phyloP scores from a whole-genome alignment of 768 basidiomycete genomes.

The Russula dissimulans region DNA sequence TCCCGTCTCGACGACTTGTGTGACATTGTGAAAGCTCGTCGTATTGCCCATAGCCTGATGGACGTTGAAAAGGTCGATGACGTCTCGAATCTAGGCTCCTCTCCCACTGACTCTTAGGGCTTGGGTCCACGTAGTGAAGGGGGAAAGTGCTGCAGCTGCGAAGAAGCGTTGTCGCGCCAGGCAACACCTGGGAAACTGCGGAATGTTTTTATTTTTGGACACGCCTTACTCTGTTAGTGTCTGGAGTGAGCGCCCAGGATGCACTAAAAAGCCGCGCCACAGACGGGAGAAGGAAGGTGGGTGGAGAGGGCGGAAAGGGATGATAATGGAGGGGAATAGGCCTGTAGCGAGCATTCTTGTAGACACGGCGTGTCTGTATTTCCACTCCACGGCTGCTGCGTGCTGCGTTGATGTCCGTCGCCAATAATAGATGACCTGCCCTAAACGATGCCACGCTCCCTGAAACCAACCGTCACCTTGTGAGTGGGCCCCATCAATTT shows the following conservation, averaged over 20 bases:
- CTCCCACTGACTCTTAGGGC: background rate
- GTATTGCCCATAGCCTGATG: conserved; percentile 3
- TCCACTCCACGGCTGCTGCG: too few relatives aligned
- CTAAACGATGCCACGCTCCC: background rate
- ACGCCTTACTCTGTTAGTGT: background rate
- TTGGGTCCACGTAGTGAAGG: background rate
- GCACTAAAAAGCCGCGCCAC: background rate
- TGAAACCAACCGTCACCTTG: background rate
- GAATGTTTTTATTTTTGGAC: background rate
- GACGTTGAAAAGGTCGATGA: background rate
- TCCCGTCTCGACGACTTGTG: background rate
- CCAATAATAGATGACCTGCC: background rate
- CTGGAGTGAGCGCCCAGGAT: background rate
- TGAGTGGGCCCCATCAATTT: background rate
- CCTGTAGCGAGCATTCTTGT: too few relatives aligned
- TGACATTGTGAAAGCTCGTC: conserved; percentile 2
- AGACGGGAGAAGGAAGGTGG: too few relatives aligned
- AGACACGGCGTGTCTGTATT: too few relatives aligned
- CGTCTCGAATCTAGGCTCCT: background rate
- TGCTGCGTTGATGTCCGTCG: too few relatives aligned
- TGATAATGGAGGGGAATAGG: background rate
- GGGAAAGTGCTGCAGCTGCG: background rate
- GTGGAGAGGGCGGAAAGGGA: too few relatives aligned
- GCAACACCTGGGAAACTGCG: background rate
- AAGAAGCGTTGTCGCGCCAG: background rate